Conservation (phyloP, 805 yeast genomes). For the Schwanniomyces yamadae region DNA sequence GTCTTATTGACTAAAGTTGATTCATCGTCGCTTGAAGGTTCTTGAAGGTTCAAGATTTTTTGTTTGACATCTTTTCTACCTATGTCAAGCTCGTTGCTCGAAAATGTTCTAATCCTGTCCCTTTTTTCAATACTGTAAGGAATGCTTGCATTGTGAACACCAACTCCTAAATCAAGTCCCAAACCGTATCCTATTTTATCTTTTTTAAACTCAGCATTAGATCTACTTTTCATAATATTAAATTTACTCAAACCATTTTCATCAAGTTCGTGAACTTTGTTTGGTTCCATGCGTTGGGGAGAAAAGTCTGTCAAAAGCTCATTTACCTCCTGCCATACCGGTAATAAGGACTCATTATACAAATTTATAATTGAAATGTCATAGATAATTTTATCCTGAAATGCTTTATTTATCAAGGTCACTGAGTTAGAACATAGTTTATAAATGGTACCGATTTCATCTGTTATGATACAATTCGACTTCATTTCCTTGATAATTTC, state of each 20-base stretch:
- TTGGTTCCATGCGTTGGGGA: conserved; percentile 1
- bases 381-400: conserved; percentile 37
- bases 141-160: conserved; percentile 23
- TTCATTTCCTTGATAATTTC: conserved; percentile 19
- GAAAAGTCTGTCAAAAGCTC: conserved; percentile 5
- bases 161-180: conserved; percentile 32
- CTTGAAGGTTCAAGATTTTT: not conserved
- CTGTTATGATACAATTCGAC: conserved; percentile 18
- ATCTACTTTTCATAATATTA: conserved; percentile 11
- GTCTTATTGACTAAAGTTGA: conserved; percentile 13
- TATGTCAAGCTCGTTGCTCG: not conserved
- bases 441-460: conserved; percentile 32
- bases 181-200: conserved; percentile 16
- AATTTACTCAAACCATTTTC: conserved; percentile 17
- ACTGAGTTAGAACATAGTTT: conserved; percentile 40
- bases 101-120: conserved; percentile 28
- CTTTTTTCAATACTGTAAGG: conserved; percentile 34
- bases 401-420: conserved; percentile 32
- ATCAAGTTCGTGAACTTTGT: conserved; percentile 2
- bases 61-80: conserved; percentile 1
- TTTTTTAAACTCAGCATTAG: not conserved
- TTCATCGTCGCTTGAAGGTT: conserved; percentile 13
- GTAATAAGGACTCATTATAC: conserved; percentile 25
- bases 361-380: conserved; percentile 21
- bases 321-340: conserved; percentile 25